A percentile compares a stretch with the other conserved stretches of the same genome.
Evolutionary conservation across 495 filamentous ascomycete species (phyloP).

Genomic region (Glonium stellatum): DNA sequence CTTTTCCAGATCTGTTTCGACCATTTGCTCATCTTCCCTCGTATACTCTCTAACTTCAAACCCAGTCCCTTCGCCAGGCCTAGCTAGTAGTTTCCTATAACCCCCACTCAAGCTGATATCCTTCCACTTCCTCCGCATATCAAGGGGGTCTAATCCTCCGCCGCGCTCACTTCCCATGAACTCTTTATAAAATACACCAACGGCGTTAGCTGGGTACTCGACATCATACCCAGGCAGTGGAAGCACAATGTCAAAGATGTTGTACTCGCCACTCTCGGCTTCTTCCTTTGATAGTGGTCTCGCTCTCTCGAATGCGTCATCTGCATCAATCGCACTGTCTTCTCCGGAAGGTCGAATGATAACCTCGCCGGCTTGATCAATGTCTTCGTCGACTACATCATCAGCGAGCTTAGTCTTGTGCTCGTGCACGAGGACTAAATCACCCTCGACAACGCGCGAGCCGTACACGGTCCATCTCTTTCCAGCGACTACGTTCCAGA

Average conservation of each 20-base stretch:
- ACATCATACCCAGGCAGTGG: slow-evolving; percentile 90
- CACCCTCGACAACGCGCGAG: slow-evolving; percentile 67
- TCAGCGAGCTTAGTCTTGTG: slow-evolving; percentile 42
- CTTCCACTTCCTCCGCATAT: slow-evolving; percentile 80
- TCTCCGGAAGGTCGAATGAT: slow-evolving; percentile 53
- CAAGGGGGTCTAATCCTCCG: slow-evolving; percentile 68
- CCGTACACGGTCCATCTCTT: slow-evolving; percentile 71
- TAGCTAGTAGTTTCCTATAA: slow-evolving; percentile 79
- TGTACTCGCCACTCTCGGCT: slow-evolving; percentile 68
- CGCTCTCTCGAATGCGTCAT: slow-evolving; percentile 63
- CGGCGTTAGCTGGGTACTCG: slow-evolving; percentile 73
- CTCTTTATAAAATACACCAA: slow-evolving; percentile 67
- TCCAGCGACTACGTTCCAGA: slow-evolving; percentile 82
- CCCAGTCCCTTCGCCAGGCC: slow-evolving; percentile 48
- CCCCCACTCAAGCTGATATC: slow-evolving; percentile 83
- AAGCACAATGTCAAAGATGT: slow-evolving; percentile 85
- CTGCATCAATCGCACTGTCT: slow-evolving; percentile 47
- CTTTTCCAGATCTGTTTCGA: slow-evolving; percentile 71
- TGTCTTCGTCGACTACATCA: slow-evolving; percentile 32
- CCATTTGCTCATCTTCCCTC: slow-evolving; percentile 71
- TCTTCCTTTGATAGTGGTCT: slow-evolving; percentile 69
- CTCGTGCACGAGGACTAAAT: slow-evolving; percentile 68
- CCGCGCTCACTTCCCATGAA: slow-evolving; percentile 78
- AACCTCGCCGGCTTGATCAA: slow-evolving; percentile 66
- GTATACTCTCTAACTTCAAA: slow-evolving; percentile 64